Evolutionary conservation across 148 eudicot genomes (phyloP), one percentile per base, ranked within the genome.

Genomic region (Mesembryanthemum crystallinum): DNA sequence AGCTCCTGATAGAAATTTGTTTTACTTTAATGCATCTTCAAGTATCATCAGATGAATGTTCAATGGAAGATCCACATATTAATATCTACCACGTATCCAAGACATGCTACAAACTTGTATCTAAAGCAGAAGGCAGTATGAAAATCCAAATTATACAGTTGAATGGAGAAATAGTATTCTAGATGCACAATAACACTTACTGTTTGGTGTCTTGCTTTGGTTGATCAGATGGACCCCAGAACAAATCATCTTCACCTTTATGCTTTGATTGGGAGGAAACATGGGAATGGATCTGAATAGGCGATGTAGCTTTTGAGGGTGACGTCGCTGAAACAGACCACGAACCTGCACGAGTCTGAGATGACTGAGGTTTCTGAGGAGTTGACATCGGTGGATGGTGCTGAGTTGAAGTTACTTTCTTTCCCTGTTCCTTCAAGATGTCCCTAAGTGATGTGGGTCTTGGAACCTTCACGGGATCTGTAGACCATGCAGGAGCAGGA

Each of bases 151-250:
- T 29, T 18, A 42, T 2, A 51, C 14, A 51, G 23, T 18, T 29
- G 64, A 39, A 13, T 37, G 17, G 71, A 74, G 71, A 64, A 71
- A 64, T 65, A 71, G 49, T 71, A n/a, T n/a, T n/a, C n/a, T n/a
- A n/a, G n/a, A n/a, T n/a, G n/a, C n/a, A n/a, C n/a, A n/a, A n/a
- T n/a, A n/a, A 76, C 30, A 76, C 85, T 10, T 92, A 92, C 97
- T 81, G 90, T 65, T 87, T 92, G 27, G 66, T 76, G 74, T 89
- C 97, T 79, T 78, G 91, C 80, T 92, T 95, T 45, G 93, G 85
- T 61, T 87, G 96, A 69, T 89, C 96, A 7, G 86, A 71, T 75
- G 98, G 97, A 72, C 98, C 98, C 98, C 98, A 95, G 74, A 95
- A 95, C 62, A 95, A 81, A 78, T 95, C 98, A 82, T 95, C 97